Percentiles rank a stretch among this genome's conserved stretches.
These are phyloP conservation scores for Ogataea paraovalis DNA, from an alignment of 805 yeast species.

Conservation along the genomic window DNA sequence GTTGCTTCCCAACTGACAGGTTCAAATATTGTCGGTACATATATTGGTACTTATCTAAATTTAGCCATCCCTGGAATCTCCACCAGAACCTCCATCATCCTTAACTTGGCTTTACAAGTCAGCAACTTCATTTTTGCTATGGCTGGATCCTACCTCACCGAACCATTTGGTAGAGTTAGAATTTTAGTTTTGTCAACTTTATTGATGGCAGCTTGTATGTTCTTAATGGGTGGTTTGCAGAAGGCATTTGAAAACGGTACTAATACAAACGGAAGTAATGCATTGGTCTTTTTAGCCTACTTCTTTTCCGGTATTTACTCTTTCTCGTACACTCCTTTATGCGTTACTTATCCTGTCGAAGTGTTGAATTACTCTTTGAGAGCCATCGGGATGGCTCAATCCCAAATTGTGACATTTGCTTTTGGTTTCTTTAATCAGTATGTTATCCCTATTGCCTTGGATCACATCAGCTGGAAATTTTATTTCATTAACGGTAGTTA, in stretches of 20 bases:
- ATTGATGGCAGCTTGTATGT: conserved; percentile 24
- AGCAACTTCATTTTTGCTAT: conserved; percentile 23
- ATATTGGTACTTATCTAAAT: conserved; percentile 32
- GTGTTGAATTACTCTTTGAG: conserved; percentile 23
- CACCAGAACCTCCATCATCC: conserved; percentile 22
- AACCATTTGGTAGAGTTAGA: conserved; percentile 22
- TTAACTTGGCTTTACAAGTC: conserved; percentile 25
- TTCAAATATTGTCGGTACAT: conserved; percentile 24
- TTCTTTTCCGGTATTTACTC: conserved; percentile 23
- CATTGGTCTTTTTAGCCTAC: conserved; percentile 22
- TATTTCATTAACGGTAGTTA: conserved; percentile 25
- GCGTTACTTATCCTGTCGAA: conserved; percentile 26
- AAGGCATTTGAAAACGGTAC: conserved; percentile 19
- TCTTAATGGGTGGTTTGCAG: conserved; percentile 25
- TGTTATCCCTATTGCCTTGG: conserved; percentile 30
- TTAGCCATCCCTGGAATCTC: conserved; percentile 26
- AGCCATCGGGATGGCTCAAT: conserved; percentile 26
- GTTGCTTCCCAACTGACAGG: conserved; percentile 28
- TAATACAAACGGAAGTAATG: conserved; percentile 21
- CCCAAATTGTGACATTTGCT: conserved; percentile 21
- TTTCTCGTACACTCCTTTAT: conserved; percentile 26
- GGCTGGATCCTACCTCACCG: conserved; percentile 23
- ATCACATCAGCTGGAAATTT: conserved; percentile 21
- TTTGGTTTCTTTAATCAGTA: conserved; percentile 26
- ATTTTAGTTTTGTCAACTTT: conserved; percentile 22